Evolutionary conservation across 306 rosid genomes (phyloP).

Genomic region (Prunus mira): DNA sequence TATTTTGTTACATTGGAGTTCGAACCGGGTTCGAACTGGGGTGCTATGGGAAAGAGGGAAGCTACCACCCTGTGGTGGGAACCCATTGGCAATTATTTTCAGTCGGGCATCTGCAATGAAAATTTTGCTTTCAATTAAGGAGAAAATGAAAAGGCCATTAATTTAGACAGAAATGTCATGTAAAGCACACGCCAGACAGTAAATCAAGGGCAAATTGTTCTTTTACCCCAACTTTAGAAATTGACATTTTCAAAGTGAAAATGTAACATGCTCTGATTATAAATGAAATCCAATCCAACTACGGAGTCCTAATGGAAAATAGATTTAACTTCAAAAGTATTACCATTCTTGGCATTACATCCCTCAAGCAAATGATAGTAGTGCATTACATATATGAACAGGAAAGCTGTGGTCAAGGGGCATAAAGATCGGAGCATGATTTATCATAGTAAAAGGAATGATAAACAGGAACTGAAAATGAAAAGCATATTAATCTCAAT

Average conservation of each 20-base stretch:
- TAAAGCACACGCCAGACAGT: not conserved
- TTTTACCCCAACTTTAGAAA: not conserved
- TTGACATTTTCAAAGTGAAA: too few species aligned
- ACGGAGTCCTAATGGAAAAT: not conserved
- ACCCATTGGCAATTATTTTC: not conserved
- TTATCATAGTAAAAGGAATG: constrained; percentile 5
- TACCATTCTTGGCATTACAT: not conserved
- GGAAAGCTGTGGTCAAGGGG: not conserved
- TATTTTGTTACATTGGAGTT: too few species aligned
- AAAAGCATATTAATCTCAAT: constrained; percentile 6
- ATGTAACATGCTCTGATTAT: not conserved
- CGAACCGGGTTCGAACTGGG: too few species aligned
- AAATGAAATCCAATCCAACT: not conserved
- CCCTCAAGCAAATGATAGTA: not conserved
- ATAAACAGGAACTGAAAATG: constrained; percentile 11
- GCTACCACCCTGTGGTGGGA: too few species aligned
- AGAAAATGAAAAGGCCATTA: not conserved
- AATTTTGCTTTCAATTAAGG: not conserved
- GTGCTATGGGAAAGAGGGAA: too few species aligned
- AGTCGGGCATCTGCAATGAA: not conserved
- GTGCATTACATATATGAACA: not conserved
- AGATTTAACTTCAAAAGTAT: not conserved
- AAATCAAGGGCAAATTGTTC: not conserved
- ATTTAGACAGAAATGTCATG: not conserved
- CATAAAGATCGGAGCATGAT: not conserved